Evolutionary conservation across 2,329 filamentous ascomycete genomes (phyloP), one percentile per base, ranked within the genome.

Genomic region (Bisporella sp.): DNA sequence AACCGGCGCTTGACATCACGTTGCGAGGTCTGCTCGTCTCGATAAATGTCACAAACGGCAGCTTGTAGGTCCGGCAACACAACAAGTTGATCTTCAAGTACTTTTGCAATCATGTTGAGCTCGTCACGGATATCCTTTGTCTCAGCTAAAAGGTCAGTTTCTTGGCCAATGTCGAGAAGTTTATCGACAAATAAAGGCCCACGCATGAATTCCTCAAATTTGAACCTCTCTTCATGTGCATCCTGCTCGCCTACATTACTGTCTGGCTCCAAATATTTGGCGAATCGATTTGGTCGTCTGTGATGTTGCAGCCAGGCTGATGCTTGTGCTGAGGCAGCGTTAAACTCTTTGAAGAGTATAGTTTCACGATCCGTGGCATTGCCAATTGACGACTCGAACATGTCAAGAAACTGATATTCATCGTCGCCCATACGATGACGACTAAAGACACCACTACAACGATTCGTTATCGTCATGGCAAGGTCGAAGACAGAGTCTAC

Each of bases 51-150:
- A 35, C 51, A 56, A 7, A 62, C 54, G 1, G 56, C 51, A 21
- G 57, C 53, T 53, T 58, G 56, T 4, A 62, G 45, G n/a, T 56
- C 53, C 1, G 54, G 56, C 1, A 63, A 48, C 1, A 64, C 58
- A 6, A 50, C 33, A 13, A 45, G 48, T 41, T 64, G 72, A n/a
- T 66, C 63, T 5, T 62, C 63, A 4, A 63, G 59, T 11, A 75
- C 62, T 11, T 67, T 63, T 0, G 69, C 59, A 62, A 76, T 73
- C 47, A 76, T 76, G 6, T 71, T 68, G 0, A 77, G 64, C 52
- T 77, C 73, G 11, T 75, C 73, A 1, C 71, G 57, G 28, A 76
- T 73, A 41, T 76, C 73, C 45, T 73, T 71, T 7, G 72, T 69
- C 46, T 76, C 73, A 0, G 64, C 59, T 32, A 73, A 67, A 0